Evolutionary conservation across 1,284 basidiomycete genomes (phyloP).

Genomic region (Pseudozyma sp.): DNA sequence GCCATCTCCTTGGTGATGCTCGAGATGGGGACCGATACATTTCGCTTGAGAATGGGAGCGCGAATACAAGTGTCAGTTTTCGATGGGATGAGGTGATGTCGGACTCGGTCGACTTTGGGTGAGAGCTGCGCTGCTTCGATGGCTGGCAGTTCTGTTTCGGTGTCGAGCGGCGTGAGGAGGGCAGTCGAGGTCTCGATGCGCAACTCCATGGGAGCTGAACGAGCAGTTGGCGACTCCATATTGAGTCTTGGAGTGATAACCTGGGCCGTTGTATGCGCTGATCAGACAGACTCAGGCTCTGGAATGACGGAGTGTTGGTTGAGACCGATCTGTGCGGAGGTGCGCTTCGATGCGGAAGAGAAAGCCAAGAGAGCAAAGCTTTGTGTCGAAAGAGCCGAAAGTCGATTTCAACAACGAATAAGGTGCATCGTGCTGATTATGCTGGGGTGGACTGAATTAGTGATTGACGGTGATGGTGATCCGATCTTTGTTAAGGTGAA

Average conservation of each 20-base stretch:
- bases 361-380: background rate
- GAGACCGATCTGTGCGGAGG: background rate
- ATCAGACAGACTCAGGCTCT: background rate
- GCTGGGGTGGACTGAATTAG: background rate
- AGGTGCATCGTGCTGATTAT: conserved; percentile 7
- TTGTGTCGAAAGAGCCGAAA: conserved; percentile 9
- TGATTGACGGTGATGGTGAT: too few relatives aligned
- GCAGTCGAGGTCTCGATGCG: conserved; percentile 26
- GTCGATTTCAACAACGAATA: background rate
- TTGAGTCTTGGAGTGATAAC: background rate
- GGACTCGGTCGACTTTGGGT: conserved; percentile 38
- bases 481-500: too few relatives aligned
- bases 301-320: background rate
- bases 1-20: conserved; percentile 20
- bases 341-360: background rate
- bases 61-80: conserved; percentile 46
- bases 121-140: conserved; percentile 41
- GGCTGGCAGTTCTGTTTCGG: conserved; percentile 30
- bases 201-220: conserved; percentile 22
- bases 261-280: background rate
- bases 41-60: conserved; percentile 50
- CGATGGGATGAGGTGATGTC: conserved; percentile 50
- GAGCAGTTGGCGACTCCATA: conserved; percentile 11
- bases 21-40: conserved; percentile 32
- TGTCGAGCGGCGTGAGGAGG: conserved; percentile 6